Conservation (phyloP, 139 green algal species). For the Closterium sp. region DNA sequence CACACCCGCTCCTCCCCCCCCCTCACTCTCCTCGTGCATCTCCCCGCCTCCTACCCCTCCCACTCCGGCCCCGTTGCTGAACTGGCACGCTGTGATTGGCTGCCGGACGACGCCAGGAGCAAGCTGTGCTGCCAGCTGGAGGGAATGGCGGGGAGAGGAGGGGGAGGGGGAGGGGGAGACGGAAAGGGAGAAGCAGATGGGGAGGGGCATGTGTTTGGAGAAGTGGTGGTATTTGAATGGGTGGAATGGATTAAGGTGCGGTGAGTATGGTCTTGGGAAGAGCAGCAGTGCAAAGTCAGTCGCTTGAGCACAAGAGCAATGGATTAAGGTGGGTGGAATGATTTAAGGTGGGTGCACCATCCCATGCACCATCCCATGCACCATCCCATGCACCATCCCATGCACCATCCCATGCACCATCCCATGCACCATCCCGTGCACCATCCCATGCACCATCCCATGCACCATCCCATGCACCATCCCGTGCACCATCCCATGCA, state of each 20-base stretch:
- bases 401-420: no score
- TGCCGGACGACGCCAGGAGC: not conserved
- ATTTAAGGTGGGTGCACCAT: not conserved
- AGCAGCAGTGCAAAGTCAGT: no score
- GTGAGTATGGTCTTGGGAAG: no score
- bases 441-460: no score
- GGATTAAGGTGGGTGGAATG: not conserved
- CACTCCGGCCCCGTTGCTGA: slow-evolving; percentile 19
- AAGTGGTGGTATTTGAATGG: slow-evolving; percentile 35
- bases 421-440: no score
- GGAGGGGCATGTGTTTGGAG: not conserved
- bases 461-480: no score
- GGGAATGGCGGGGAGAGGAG: not conserved
- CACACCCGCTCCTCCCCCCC: not conserved
- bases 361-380: no score
- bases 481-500: no score
- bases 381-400: no score
- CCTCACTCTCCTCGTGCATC: slow-evolving; percentile 17
- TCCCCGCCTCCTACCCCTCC: slow-evolving; percentile 31
- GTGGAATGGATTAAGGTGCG: slow-evolving; percentile 42
- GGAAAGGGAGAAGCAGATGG: not conserved
- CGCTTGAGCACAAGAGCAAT: no score
- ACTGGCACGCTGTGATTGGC: slow-evolving; percentile 26
- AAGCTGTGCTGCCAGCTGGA: slow-evolving; percentile 23
- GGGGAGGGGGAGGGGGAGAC: no score